These are phyloP conservation scores for Eleusine coracana DNA, from an alignment of 176 grass and related monocot species.

Conservation along the genomic window DNA sequence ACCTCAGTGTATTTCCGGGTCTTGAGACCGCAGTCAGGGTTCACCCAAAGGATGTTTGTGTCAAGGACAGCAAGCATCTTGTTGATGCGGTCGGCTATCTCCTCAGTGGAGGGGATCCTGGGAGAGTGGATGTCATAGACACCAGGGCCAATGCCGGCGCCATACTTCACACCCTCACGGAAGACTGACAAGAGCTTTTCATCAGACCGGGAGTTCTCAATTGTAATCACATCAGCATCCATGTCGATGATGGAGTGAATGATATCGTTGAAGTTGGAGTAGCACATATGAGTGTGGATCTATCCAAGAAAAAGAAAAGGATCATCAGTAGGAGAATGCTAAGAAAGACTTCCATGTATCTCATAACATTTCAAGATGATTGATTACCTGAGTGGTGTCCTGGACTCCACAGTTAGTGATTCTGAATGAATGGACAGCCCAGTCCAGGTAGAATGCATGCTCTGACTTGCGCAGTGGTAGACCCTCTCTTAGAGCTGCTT, in stretches of 20 bases:
- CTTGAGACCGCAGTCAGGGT: slow-evolving; percentile 96
- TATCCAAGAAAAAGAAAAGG: slow-evolving; percentile 24
- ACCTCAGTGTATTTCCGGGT: slow-evolving; percentile 93
- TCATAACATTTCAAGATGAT: slow-evolving; percentile 18
- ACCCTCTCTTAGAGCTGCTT: slow-evolving; percentile 90
- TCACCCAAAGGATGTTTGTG: slow-evolving; percentile 90
- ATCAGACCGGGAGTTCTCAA: slow-evolving; percentile 89
- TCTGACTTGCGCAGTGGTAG: slow-evolving; percentile 88
- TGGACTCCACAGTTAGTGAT: slow-evolving; percentile 87
- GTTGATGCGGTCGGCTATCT: slow-evolving; percentile 81
- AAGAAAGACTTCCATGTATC: slow-evolving; percentile 1
- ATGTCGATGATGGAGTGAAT: slow-evolving; percentile 97
- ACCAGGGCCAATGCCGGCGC: slow-evolving; percentile 88
- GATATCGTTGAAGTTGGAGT: slow-evolving; percentile 98
- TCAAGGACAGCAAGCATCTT: slow-evolving; percentile 94
- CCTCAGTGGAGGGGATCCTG: slow-evolving; percentile 82
- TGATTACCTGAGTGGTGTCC: slow-evolving; percentile 89
- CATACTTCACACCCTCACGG: slow-evolving; percentile 86
- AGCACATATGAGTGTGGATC: slow-evolving; percentile 99
- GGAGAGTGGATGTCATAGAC: slow-evolving; percentile 99
- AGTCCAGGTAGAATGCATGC: slow-evolving; percentile 90
- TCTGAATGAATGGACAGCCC: slow-evolving; percentile 97
- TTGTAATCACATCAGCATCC: slow-evolving; percentile 95
- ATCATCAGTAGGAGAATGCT: not conserved
- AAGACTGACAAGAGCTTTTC: slow-evolving; percentile 93